phyloP scores from a whole-genome alignment of 2,329 filamentous ascomycete species.

The Chaetomium strumarium region DNA sequence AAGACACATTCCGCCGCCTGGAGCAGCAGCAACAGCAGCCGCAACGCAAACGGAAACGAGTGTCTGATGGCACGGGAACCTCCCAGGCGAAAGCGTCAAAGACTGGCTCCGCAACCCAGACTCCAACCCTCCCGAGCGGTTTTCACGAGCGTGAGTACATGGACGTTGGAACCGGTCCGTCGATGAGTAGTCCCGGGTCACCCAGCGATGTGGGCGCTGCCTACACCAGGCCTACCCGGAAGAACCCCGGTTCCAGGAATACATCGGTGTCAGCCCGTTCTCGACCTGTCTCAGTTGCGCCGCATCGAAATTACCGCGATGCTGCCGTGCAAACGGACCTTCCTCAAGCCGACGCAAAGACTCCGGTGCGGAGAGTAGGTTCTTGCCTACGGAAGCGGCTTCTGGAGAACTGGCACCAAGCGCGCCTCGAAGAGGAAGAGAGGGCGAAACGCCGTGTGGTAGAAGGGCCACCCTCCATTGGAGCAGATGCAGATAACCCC shows the following conservation, averaged over 20 bases:
- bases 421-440: constrained; percentile 37
- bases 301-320: constrained; percentile 44
- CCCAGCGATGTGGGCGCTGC: constrained; percentile 30
- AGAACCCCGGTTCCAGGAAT: constrained; percentile 4
- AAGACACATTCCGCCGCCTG: constrained; percentile 58
- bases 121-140: constrained; percentile 28
- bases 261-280: constrained; percentile 30
- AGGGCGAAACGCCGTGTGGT: constrained; percentile 28
- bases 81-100: constrained; percentile 29
- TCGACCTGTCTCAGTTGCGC: constrained; percentile 35
- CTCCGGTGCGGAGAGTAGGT: constrained; percentile 44
- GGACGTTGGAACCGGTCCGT: constrained; percentile 42
- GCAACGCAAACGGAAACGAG: constrained; percentile 56
- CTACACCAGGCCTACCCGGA: neutral
- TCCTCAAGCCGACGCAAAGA: constrained; percentile 34
- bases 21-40: constrained; percentile 44
- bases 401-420: constrained; percentile 42
- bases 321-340: constrained; percentile 48
- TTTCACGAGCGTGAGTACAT: constrained; percentile 40
- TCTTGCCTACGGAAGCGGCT: constrained; percentile 46
- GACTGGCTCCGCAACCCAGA: constrained; percentile 18
- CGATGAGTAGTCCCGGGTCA: constrained; percentile 48
- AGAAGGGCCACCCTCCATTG: constrained; percentile 28
- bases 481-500: constrained; percentile 39
- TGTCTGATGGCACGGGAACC: constrained; percentile 46